Evolutionary conservation across 805 yeast species (phyloP).

Genomic region (Kurtzmaniella fragi): DNA sequence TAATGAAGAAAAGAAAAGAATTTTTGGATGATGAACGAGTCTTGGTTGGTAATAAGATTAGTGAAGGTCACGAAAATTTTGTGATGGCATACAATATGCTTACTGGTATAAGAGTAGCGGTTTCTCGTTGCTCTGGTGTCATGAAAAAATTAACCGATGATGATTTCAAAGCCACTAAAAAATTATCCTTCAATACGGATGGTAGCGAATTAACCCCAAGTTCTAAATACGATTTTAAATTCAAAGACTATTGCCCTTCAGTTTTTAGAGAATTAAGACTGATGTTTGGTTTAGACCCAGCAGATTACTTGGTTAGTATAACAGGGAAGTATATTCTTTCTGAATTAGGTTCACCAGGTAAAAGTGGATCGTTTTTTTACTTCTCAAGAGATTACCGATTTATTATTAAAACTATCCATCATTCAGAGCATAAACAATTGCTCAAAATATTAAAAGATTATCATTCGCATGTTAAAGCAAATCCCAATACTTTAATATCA

Average conservation of each 20-base stretch:
- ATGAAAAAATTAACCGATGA: slow-evolving; percentile 65
- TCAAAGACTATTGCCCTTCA: slow-evolving; percentile 93
- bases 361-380: slow-evolving; percentile 94
- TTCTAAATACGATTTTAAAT: slow-evolving; percentile 91
- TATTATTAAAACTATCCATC: slow-evolving; percentile 94
- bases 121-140: slow-evolving; percentile 83
- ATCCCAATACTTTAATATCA: slow-evolving; percentile 87
- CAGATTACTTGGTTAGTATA: slow-evolving; percentile 87
- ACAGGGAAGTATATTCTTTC: slow-evolving; percentile 90
- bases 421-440: slow-evolving; percentile 82
- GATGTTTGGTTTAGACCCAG: slow-evolving; percentile 86
- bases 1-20: slow-evolving; percentile 37
- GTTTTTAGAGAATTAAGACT: slow-evolving; percentile 83
- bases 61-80: slow-evolving; percentile 91
- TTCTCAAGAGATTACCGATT: slow-evolving; percentile 90
- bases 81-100: slow-evolving; percentile 96
- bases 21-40: slow-evolving; percentile 51
- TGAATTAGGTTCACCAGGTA: slow-evolving; percentile 93
- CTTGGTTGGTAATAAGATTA: slow-evolving; percentile 72
- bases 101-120: slow-evolving; percentile 94
- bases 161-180: slow-evolving; percentile 71
- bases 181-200: slow-evolving; percentile 78
- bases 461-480: slow-evolving; percentile 69
- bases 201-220: slow-evolving; percentile 92
- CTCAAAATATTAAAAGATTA: slow-evolving; percentile 70